A percentile compares a stretch with the other conserved stretches of the same genome.
Conservation (phyloP, 345 rosid species). For the Syzygium aromaticum region DNA sequence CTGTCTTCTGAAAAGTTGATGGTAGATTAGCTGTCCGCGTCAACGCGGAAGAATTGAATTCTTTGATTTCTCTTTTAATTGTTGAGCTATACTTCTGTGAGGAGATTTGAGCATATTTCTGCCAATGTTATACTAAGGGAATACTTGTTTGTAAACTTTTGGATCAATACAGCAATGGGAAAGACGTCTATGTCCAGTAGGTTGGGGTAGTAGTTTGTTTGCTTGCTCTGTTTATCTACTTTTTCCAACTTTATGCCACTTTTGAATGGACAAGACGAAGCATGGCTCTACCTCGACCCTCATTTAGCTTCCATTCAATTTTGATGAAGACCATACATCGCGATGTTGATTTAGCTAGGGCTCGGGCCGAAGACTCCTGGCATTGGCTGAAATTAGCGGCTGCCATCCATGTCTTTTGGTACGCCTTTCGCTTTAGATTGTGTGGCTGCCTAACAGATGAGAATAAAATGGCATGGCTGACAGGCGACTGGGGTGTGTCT, state of each 20-base stretch:
- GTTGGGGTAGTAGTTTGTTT: neutral
- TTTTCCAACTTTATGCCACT: neutral
- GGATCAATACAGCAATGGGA: neutral
- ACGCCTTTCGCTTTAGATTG: neutral
- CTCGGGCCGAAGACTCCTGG: neutral
- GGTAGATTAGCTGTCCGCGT: neutral
- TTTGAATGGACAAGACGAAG: neutral
- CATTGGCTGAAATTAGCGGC: neutral
- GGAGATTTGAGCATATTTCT: neutral
- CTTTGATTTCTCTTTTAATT: slow-evolving; percentile 1
- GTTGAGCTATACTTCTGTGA: neutral
- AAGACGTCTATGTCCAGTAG: neutral
- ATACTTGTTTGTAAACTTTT: neutral
- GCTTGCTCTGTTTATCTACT: neutral
- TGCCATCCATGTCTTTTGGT: neutral
- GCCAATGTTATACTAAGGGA: neutral
- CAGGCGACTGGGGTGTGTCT: neutral
- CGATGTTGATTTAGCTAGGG: neutral
- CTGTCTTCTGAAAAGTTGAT: neutral
- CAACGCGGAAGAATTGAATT: neutral
- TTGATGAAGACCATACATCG: neutral
- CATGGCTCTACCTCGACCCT: neutral
- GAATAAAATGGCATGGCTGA: neutral
- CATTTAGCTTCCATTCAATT: neutral
- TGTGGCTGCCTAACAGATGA: neutral